These are phyloP conservation scores for Ascochyta pisi DNA, from an alignment of 2,329 filamentous ascomycete species.

Conservation along the genomic window DNA sequence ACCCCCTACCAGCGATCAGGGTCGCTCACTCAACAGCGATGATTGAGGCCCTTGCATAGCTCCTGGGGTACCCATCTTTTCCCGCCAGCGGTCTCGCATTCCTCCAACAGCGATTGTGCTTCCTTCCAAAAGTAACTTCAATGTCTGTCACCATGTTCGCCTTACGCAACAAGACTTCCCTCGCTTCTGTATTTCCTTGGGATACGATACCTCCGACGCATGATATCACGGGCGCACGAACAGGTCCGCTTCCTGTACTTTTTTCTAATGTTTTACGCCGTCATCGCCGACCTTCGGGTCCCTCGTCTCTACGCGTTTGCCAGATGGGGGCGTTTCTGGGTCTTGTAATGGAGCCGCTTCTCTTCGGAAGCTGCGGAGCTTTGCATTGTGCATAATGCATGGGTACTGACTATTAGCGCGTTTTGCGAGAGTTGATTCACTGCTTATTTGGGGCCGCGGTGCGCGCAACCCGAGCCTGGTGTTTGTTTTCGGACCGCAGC, in stretches of 20 bases:
- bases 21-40: conserved; percentile 44
- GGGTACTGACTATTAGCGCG: conserved; percentile 6
- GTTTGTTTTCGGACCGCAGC: not conserved
- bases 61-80: not conserved
- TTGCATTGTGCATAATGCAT: conserved; percentile 20
- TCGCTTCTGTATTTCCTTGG: conserved; percentile 11
- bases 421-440: conserved; percentile 4
- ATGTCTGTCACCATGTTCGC: not conserved
- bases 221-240: conserved; percentile 21
- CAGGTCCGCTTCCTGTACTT: conserved; percentile 21
- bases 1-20: conserved; percentile 45
- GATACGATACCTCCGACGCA: conserved; percentile 21
- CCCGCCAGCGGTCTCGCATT: not conserved
- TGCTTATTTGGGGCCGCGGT: not conserved
- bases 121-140: not conserved
- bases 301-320: conserved; percentile 4
- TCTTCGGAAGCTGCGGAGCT: conserved; percentile 10
- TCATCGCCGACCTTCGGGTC: conserved; percentile 12
- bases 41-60: conserved; percentile 31
- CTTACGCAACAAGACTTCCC: conserved; percentile 5
- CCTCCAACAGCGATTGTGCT: not conserved
- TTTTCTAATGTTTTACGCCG: conserved; percentile 17
- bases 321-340: conserved; percentile 13
- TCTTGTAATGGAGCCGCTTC: conserved; percentile 11
- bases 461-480: not conserved